These are phyloP conservation scores for Dichotomocladium elegans DNA, from an alignment of 371 early-diverging fungal genomes.

Conservation along the genomic window DNA sequence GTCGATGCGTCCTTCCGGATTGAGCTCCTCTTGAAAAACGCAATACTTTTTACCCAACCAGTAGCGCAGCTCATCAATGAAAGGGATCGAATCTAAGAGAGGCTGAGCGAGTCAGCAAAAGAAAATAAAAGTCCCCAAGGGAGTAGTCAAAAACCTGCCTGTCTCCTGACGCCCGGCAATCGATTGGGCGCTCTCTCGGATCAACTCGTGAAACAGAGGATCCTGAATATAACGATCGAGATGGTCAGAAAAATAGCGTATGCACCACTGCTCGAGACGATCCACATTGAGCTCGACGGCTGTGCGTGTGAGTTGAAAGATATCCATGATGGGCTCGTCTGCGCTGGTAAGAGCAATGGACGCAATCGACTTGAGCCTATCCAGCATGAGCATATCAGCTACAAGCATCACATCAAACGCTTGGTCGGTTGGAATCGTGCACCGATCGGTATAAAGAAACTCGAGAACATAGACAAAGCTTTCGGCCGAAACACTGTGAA, in stretches of 20 bases:
- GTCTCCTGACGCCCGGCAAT: slow-evolving; percentile 32
- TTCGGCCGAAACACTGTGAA: slow-evolving; percentile 19
- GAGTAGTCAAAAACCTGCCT: slow-evolving; percentile 7
- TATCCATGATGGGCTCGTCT: slow-evolving; percentile 19
- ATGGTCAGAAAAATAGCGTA: slow-evolving; percentile 29
- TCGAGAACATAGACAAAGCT: slow-evolving; percentile 26
- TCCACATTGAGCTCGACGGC: slow-evolving; percentile 28
- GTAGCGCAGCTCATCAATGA: slow-evolving; percentile 36
- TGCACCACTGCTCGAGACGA: slow-evolving; percentile 34
- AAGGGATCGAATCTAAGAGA: slow-evolving; percentile 34
- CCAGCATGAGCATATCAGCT: slow-evolving; percentile 28
- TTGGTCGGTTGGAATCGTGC: slow-evolving; percentile 20
- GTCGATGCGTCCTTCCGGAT: slow-evolving; percentile 21
- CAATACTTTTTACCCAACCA: slow-evolving; percentile 28
- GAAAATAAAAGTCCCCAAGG: background rate
- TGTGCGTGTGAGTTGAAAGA: slow-evolving; percentile 24
- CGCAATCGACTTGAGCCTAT: slow-evolving; percentile 29
- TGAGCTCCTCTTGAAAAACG: slow-evolving; percentile 27
- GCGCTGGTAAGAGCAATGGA: slow-evolving; percentile 27
- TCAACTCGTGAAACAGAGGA: slow-evolving; percentile 15
- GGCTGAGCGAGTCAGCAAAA: too few relatives aligned
- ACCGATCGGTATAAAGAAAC: slow-evolving; percentile 38
- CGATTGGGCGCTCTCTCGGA: slow-evolving; percentile 25
- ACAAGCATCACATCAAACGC: slow-evolving; percentile 31
- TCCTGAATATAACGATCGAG: slow-evolving; percentile 22